Evolutionary conservation across 2,329 filamentous ascomycete species (phyloP), one percentile per base, ranked within the genome.

Genomic region (Calonectria crousiana): DNA sequence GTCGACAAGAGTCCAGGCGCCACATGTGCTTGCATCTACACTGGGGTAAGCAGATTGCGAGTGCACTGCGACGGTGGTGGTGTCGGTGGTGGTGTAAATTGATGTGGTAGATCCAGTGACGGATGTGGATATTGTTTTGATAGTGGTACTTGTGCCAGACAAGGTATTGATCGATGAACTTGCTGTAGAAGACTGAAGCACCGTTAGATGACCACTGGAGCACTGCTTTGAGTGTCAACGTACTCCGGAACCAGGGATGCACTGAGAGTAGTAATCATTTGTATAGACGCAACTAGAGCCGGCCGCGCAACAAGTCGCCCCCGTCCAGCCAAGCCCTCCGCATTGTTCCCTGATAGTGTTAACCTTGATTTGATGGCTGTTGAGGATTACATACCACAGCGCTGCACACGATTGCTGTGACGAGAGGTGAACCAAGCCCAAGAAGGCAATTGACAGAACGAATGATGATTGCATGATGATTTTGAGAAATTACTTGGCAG

Each of bases 21-120:
- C 67, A 20, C 67, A 69, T 51, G 67, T 49, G n/a, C 67, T 69
- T 4, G 30, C 67, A 69, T 36, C 53, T n/a, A 69, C 67, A 14
- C 32, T 69, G 4, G 67, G 67, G 51, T 69, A 69, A 51, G 53
- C 67, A 62, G 67, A 69, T 30, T 69, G 67, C 8, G 67, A 69
- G n/a, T 69, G 67, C 2, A 53, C 6, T 10, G 53, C 67, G 2
- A 62, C 67, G 14, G 23, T 36, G 30, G 53, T 58, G 32, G 67
- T 62, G 10, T 69, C 67, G 4, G 67, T 69, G 5, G 67, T 69
- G 3, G 67, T 69, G n/a, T 69, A 69, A 51, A 69, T 20, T 32
- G 30, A 18, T 14, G 53, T 13, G 52, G 28, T 51, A 69, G 67
- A 30, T 23, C 6, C n/a, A 51, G 30, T 49, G 13, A 18, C 20